Base-by-base conservation (phyloP, 1,284 basidiomycete genomes). In the Fomitopsis palustris region DNA sequence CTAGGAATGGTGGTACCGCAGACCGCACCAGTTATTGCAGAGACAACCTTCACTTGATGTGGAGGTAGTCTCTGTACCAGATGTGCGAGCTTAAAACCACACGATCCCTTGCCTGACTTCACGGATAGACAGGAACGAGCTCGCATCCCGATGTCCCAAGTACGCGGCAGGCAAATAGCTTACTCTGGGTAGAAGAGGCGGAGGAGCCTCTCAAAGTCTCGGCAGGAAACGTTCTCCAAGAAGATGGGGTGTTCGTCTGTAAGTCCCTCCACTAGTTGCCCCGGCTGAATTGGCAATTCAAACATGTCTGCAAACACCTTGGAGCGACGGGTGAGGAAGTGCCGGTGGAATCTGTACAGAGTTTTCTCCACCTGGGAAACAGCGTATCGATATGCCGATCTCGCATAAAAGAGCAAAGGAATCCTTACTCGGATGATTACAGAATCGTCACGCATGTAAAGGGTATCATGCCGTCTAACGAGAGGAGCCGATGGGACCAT, bases 151-250 rank as follows among this genome's bases (percentile, higher is more conserved):
- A 59, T 25, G 54, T 61, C n/a, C n/a, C 35, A 37, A 6, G 35
- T 12, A 14, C 33, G 25, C 42, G 27, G 23, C 8, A 19, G 35
- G 10, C 21, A 23, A 45, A 29, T 25, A 12, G 27, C 74, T 60
- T 35, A 76, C 73, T 63, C 58, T 4, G 72, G 71, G 61, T 74
- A 74, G 61, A 76, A 67, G 8, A 75, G 65, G 33, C 64, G 64
- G 27, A 76, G 62, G n/a, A 77, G 62, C 6, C 65, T 66, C 55
- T 65, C 64, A 56, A 77, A 77, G 56, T 76, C 74, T 23, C 62
- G 49, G 17, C 61, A 64, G 17, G 60, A 57, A 23, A 75, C 67
- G 3, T 66, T 67, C 5, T 70, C 60, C 1, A 77, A 63, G 7
- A 55, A 31, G 58, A 77, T 63, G 4, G 76, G 74, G 23, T 69